Percentiles rank a stretch among this genome's conserved stretches.
Evolutionary conservation across 257 asterid genomes (phyloP).

Genomic region (Schizonepeta tenuifolia): DNA sequence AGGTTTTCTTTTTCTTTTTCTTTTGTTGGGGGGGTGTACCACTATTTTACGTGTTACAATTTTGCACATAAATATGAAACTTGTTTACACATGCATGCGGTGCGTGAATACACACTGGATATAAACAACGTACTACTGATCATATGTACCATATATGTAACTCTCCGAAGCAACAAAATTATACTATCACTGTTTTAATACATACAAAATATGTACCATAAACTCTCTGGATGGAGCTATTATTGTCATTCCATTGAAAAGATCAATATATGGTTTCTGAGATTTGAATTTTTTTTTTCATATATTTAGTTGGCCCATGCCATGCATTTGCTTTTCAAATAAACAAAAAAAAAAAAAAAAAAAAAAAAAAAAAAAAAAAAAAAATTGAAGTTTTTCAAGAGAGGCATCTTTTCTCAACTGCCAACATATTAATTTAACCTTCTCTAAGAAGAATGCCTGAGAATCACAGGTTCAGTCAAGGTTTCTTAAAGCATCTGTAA

Average conservation of each 20-base stretch:
- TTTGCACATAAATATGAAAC: too few relatives aligned
- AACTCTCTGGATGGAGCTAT: not conserved
- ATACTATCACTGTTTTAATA: too few relatives aligned
- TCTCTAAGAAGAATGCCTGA: not conserved
- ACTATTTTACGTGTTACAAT: not conserved
- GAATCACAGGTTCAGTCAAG: not conserved
- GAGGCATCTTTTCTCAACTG: not conserved
- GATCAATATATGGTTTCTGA: not conserved
- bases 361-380: too few relatives aligned
- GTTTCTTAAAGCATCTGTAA: not conserved
- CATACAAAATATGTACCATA: too few relatives aligned
- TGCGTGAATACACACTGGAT: too few relatives aligned
- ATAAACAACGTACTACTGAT: too few relatives aligned
- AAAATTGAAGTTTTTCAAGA: not conserved
- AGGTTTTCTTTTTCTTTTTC: too few relatives aligned
- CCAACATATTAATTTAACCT: not conserved
- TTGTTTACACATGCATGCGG: too few relatives aligned
- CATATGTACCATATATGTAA: too few relatives aligned
- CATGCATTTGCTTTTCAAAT: conserved; percentile 2
- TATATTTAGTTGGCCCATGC: not conserved
- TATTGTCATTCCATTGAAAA: conserved; percentile 3
- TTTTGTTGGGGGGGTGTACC: too few relatives aligned
- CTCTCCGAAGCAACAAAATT: too few relatives aligned
- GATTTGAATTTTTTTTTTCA: too few relatives aligned
- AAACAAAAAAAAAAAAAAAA: not conserved